phyloP scores from a whole-genome alignment of 106 monocot genomes.

The Platanthera zijinensis region DNA sequence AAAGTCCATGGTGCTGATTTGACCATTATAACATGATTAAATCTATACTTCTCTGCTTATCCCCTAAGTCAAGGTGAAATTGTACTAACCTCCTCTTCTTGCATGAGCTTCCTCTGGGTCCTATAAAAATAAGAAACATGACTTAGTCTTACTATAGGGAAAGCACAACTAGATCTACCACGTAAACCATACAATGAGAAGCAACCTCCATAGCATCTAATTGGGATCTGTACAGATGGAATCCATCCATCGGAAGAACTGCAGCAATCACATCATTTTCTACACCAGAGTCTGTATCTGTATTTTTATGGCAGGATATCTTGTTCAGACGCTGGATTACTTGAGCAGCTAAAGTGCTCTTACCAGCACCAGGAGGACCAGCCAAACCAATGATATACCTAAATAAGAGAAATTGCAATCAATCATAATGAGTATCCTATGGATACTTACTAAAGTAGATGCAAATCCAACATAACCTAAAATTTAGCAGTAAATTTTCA shows the following conservation, averaged over 20 bases:
- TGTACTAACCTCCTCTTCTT: constrained; percentile 83
- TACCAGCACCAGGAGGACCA: constrained; percentile 86
- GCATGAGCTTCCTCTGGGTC: constrained; percentile 96
- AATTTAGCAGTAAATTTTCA: neutral
- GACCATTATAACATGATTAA: constrained; percentile 8
- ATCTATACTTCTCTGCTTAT: neutral
- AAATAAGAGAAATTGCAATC: neutral
- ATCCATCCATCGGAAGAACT: constrained; percentile 95
- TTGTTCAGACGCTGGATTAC: constrained; percentile 63
- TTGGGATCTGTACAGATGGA: constrained; percentile 90
- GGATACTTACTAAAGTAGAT: neutral
- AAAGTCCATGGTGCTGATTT: constrained; percentile 86
- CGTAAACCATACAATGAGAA: neutral
- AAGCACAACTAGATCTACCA: constrained; percentile 4
- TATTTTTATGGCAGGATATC: constrained; percentile 20
- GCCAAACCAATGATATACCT: constrained; percentile 74
- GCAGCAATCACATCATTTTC: constrained; percentile 41
- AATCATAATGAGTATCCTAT: neutral
- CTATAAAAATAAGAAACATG: constrained; percentile 23
- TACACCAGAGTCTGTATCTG: neutral
- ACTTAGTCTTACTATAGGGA: constrained; percentile 5
- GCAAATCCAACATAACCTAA: neutral
- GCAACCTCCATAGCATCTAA: constrained; percentile 86
- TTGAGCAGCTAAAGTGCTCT: constrained; percentile 65
- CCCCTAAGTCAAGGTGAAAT: neutral